Conservation (phyloP, 768 basidiomycete genomes). For the Tremella fuciformis region DNA sequence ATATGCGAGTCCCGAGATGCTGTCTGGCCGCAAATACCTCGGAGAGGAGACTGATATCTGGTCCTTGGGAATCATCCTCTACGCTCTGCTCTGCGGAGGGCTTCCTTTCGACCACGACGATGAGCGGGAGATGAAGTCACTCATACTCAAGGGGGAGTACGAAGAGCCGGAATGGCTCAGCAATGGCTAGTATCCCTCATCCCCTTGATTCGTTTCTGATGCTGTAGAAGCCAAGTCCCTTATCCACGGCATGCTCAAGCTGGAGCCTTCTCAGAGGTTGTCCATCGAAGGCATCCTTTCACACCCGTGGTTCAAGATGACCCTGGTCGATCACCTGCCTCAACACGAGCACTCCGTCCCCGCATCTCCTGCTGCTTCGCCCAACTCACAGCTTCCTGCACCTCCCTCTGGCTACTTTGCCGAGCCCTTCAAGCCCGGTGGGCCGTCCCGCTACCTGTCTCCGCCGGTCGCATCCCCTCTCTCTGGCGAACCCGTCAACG, state of each 20-base stretch:
- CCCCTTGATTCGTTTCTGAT: neutral
- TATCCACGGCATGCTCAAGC: slow-evolving; percentile 70
- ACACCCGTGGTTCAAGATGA: slow-evolving; percentile 75
- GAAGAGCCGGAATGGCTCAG: slow-evolving; percentile 93
- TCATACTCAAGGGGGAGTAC: slow-evolving; percentile 79
- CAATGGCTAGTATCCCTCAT: slow-evolving; percentile 58
- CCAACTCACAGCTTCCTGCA: neutral
- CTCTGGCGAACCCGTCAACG: slow-evolving; percentile 18
- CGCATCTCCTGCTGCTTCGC: slow-evolving; percentile 19
- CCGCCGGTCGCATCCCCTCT: slow-evolving; percentile 23
- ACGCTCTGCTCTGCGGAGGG: slow-evolving; percentile 81
- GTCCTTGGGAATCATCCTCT: slow-evolving; percentile 90
- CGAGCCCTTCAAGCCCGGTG: slow-evolving; percentile 17
- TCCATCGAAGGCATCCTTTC: slow-evolving; percentile 79
- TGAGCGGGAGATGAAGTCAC: slow-evolving; percentile 67
- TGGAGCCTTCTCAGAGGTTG: slow-evolving; percentile 70
- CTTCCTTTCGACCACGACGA: slow-evolving; percentile 89
- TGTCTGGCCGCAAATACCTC: slow-evolving; percentile 79
- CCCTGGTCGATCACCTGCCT: slow-evolving; percentile 21
- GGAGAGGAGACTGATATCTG: slow-evolving; percentile 93
- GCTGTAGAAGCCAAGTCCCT: slow-evolving; percentile 78
- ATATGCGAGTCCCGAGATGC: slow-evolving; percentile 87
- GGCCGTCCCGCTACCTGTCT: neutral
- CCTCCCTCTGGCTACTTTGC: slow-evolving; percentile 18
- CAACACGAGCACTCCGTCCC: slow-evolving; percentile 24